Evolutionary conservation across 768 basidiomycete species (phyloP), one percentile per base, ranked within the genome.

Genomic region (Clavaria fumosa): DNA sequence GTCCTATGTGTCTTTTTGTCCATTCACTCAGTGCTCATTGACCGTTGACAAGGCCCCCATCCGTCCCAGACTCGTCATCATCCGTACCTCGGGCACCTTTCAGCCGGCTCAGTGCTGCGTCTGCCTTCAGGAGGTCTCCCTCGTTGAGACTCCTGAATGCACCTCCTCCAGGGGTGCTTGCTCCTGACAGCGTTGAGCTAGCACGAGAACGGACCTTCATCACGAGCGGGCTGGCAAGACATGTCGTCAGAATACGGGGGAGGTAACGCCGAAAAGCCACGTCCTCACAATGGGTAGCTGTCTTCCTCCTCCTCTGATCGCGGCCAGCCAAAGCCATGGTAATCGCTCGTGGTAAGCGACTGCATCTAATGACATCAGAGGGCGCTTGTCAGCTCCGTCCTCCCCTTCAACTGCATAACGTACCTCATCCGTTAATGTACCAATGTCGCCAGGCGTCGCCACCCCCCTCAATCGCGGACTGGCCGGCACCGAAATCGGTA

Each of bases 361-460:
- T 95, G 78, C 91, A 96, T 96, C 82, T 67, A 37, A 34, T 32
- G n/a, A 7, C 36, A 14, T 24, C 34, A 2, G 10, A 38, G 26
- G 34, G 43, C 10, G 40, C 24, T 10, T 24, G 31, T 9, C 17
- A 31, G 21, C 12, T 22, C 34, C n/a, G 20, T n/a, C n/a, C n/a
- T n/a, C n/a, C 28, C 24, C 15, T 22, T 38, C 11, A 44, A 35
- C n/a, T 28, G 27, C 24, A 14, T 31, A 14, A 48, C 65, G 19
- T 44, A 81, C 80, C 64, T 85, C 79, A 56, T 86, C 82, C 1
- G 83, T 88, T 30, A 90, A 61, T 19, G 89, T 93, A 12, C 83
- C 89, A 44, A 93, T 67, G 61, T 95, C 89, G 5, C 90, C 90
- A 0, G 93, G 93, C 1, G 95, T 99, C 48, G 84, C 85, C 41